phyloP scores from a whole-genome alignment of 495 filamentous ascomycete genomes.

The Cercophora scortea region DNA sequence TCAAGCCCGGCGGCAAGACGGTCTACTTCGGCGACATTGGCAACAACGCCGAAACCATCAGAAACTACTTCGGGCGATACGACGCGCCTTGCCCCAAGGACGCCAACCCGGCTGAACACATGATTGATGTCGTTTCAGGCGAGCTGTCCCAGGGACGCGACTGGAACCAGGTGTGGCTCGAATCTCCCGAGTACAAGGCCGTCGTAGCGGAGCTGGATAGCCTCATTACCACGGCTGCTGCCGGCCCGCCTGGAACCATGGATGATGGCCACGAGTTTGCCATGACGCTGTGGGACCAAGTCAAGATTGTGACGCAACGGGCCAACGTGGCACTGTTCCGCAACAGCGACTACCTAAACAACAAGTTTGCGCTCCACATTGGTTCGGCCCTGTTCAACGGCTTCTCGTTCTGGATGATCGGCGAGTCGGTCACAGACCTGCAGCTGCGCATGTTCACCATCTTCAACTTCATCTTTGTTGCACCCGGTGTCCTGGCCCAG shows the following conservation, averaged over 20 bases:
- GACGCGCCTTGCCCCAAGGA: slow-evolving; percentile 58
- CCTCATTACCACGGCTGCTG: slow-evolving; percentile 38
- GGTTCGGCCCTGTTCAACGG: slow-evolving; percentile 56
- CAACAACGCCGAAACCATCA: slow-evolving; percentile 28
- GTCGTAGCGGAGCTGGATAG: slow-evolving; percentile 57
- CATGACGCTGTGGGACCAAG: slow-evolving; percentile 28
- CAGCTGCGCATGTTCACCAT: slow-evolving; percentile 68
- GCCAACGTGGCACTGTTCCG: slow-evolving; percentile 71
- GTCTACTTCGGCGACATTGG: slow-evolving; percentile 80
- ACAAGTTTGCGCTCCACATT: slow-evolving; percentile 39
- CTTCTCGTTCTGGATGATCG: slow-evolving; percentile 67
- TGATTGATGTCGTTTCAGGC: slow-evolving; percentile 76
- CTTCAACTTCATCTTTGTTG: slow-evolving; percentile 54
- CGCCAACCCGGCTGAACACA: slow-evolving; percentile 74
- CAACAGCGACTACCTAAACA: slow-evolving; percentile 62
- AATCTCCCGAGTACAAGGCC: slow-evolving; percentile 53
- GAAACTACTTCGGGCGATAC: slow-evolving; percentile 49
- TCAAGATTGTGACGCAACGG: slow-evolving; percentile 39
- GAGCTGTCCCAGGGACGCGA: slow-evolving; percentile 48
- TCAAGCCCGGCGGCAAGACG: slow-evolving; percentile 70
- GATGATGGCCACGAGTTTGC: slow-evolving; percentile 27
- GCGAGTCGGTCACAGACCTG: slow-evolving; percentile 55
- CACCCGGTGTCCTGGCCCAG: slow-evolving; percentile 40
- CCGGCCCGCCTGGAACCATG: slow-evolving; percentile 9
- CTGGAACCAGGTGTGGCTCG: slow-evolving; percentile 71